Conservation (phyloP, 1,139 yeast species). For the Scheffersomyces quercinus region DNA sequence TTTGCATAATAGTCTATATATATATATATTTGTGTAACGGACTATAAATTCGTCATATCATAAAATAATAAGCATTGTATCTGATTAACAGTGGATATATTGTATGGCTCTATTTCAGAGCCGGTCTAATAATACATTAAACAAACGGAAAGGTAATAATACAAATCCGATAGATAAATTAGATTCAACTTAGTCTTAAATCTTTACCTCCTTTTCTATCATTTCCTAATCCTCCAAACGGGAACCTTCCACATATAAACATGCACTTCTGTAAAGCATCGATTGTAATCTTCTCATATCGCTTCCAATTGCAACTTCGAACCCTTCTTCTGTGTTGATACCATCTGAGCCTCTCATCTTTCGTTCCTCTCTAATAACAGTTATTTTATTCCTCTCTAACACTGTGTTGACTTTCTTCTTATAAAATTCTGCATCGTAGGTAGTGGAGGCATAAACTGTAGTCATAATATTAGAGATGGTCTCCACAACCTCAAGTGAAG, state of each 20-base stretch:
- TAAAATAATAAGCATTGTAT: too few relatives aligned
- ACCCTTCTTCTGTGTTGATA: constrained; percentile 8
- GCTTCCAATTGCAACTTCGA: constrained; percentile 10
- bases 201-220: not conserved
- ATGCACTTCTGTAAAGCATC: constrained; percentile 43
- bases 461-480: constrained; percentile 30
- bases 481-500: constrained; percentile 28
- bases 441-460: constrained; percentile 20
- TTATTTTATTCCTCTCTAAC: constrained; percentile 14
- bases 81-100: too few relatives aligned
- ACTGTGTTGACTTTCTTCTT: constrained; percentile 14
- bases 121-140: too few relatives aligned
- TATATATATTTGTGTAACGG: too few relatives aligned
- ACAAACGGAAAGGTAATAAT: too few relatives aligned
- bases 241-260: constrained; percentile 38
- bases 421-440: constrained; percentile 18
- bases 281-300: constrained; percentile 30
- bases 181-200: too few relatives aligned
- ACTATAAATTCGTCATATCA: too few relatives aligned
- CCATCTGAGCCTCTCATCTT: constrained; percentile 6
- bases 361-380: constrained; percentile 16
- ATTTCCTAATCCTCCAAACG: constrained; percentile 31
- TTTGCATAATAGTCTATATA: too few relatives aligned
- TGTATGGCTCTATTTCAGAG: too few relatives aligned
- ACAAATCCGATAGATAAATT: too few relatives aligned